Evolutionary conservation across 1,139 yeast species (phyloP), one percentile per base, ranked within the genome.

Genomic region (Scheffersomyces quercinus): DNA sequence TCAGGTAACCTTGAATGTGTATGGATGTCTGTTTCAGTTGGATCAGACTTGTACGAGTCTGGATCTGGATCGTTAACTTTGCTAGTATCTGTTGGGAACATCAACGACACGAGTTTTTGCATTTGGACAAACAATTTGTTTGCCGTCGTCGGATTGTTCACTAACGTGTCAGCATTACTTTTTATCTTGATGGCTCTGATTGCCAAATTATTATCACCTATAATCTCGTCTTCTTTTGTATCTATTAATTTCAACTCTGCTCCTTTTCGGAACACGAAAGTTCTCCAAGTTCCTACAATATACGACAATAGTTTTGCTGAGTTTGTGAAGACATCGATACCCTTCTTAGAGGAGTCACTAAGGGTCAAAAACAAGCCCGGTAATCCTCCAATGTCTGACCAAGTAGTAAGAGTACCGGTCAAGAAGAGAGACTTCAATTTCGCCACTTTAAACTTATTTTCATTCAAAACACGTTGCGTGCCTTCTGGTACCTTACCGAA

Each of bases 401-500:
- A 91, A 10, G 66, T 50, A 41, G 74, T 68, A 11, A 87, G 52
- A 11, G 70, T 71, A 2, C 99, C 99, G 0, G 96, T 83, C 6
- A 91, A 58, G 55, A 88, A 90, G 3, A 91, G 71, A 29, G 82
- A 79, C 43, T 79, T 75, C 30, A 89, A 65, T 51, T 80, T 83
- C 36, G 77, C 77, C 15, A 83, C 66, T 48, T 77, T 70, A 20
- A 82, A 61, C 41, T 78, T 75, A 48, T 75, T 71, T 46, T 82
- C 85, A 46, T 78, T 77, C 40, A 85, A 62, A 8, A 77, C 68
- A 52, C 99, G 71, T 60, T 93, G 99, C 0, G 90, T 68, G 1
- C 98, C 98, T 59, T 90, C 97, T 4, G 95, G 81, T 3, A 88
- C 65, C 44, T 84, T 82, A 2, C 99, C 99, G 59, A 93, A 78